These are phyloP conservation scores for Metschnikowia koreensis DNA, from an alignment of 805 yeast species.

Conservation along the genomic window DNA sequence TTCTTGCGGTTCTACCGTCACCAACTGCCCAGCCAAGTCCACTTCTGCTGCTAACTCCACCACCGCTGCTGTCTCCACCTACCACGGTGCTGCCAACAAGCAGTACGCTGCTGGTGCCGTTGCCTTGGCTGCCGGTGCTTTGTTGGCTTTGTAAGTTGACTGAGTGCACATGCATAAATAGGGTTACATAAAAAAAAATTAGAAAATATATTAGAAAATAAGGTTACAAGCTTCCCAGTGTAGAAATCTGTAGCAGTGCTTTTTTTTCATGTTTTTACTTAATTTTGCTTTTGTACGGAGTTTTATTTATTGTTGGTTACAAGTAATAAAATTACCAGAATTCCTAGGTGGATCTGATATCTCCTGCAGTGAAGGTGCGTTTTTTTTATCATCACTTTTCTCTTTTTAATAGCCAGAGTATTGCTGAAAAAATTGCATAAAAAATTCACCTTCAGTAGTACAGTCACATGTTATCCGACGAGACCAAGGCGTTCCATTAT, in stretches of 20 bases:
- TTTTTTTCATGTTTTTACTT: too few relatives aligned
- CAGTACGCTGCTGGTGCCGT: constrained; percentile 45
- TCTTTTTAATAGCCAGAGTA: too few relatives aligned
- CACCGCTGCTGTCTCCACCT: constrained; percentile 31
- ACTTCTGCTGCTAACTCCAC: constrained; percentile 15
- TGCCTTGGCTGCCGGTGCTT: constrained; percentile 48
- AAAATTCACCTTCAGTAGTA: too few relatives aligned
- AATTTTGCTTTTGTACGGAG: too few relatives aligned
- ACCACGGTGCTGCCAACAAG: constrained; percentile 35
- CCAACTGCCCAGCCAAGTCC: constrained; percentile 45
- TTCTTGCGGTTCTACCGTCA: constrained; percentile 44
- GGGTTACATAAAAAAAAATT: neutral
- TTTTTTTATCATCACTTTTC: neutral
- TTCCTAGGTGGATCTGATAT: too few relatives aligned
- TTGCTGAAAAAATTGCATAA: too few relatives aligned
- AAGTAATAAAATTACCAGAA: too few relatives aligned
- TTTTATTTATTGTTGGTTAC: too few relatives aligned
- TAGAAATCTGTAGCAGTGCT: neutral
- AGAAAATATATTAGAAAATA: constrained; percentile 1
- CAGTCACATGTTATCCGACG: constrained; percentile 29
- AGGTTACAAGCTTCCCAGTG: neutral
- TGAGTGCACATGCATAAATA: neutral
- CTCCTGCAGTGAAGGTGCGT: neutral
- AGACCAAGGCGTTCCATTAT: constrained; percentile 54
- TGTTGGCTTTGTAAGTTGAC: constrained; percentile 35